phyloP scores from a whole-genome alignment of 495 filamentous ascomycete genomes.

The Penicillium fimorum region DNA sequence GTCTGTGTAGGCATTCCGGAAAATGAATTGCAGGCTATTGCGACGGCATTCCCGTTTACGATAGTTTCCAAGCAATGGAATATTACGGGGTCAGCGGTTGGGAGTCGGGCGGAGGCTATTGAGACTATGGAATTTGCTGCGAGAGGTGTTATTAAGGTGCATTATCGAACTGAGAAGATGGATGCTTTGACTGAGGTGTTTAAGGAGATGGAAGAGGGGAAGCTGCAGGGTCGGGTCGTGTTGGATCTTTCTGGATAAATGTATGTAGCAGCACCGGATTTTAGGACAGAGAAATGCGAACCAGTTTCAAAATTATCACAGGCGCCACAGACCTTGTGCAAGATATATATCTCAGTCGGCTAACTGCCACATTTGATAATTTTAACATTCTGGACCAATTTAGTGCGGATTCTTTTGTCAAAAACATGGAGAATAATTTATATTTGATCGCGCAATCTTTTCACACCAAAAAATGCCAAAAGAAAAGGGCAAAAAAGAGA shows the following conservation, averaged over 20 bases:
- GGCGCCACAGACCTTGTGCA: no score
- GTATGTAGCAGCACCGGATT: no score
- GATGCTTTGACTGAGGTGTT: slow-evolving; percentile 60
- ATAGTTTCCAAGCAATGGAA: slow-evolving; percentile 53
- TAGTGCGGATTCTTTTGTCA: neutral
- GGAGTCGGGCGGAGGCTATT: slow-evolving; percentile 63
- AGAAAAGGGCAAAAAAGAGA: neutral
- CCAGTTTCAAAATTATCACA: no score
- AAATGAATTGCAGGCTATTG: slow-evolving; percentile 56
- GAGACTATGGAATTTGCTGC: slow-evolving; percentile 64
- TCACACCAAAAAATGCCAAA: neutral
- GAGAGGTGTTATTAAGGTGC: slow-evolving; percentile 59
- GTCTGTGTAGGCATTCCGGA: slow-evolving; percentile 71
- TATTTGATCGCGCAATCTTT: neutral
- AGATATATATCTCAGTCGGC: neutral
- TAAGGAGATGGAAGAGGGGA: slow-evolving; percentile 56
- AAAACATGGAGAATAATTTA: neutral
- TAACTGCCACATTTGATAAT: neutral
- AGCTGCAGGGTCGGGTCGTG: slow-evolving; percentile 59
- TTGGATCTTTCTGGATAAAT: slow-evolving; percentile 47
- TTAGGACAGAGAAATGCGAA: no score
- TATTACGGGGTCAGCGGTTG: slow-evolving; percentile 63
- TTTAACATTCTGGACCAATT: neutral
- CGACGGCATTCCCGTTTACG: slow-evolving; percentile 48
- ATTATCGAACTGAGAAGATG: slow-evolving; percentile 59